Evolutionary conservation across 768 basidiomycete genomes (phyloP), one percentile per base, ranked within the genome.

Genomic region (Pleurotus ostreatus): DNA sequence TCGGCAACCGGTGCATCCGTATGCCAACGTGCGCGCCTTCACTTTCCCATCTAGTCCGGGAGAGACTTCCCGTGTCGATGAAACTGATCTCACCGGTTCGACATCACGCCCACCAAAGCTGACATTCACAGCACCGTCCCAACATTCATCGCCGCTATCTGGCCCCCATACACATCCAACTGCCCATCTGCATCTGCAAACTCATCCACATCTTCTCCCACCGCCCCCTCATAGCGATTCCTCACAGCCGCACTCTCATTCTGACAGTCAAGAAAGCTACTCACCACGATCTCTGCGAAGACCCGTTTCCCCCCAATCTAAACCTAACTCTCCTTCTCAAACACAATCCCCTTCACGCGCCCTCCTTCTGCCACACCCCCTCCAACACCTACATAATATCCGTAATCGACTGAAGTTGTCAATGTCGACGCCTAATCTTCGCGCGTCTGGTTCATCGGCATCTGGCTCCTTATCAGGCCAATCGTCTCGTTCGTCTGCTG

Each of bases 381-480:
- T 47, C 9, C 51, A 49, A 45, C 40, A 43, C 18, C 48, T 48
- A 20, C 47, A 49, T 34, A 26, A 53, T 22, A 16, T 46, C 25
- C 49, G 56, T 38, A 34, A 23, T 12, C 43, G 40, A 18, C 20
- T 88, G 46, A 82, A 83, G 63, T 75, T 71, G 15, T 85, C 85
- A 16, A 71, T 78, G 6, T 91, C 88, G 1, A 83, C 86, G 3
- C 89, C 89, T 6, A 80, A 91, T 63, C 70, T 92, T 38, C 76
- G 77, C 11, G 57, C 64, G 2, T 26, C 61, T 11, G 58, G 63
- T 3, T 26, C 61, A 5, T 39, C 59, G 39, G 16, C 62, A 22
- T 23, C 59, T 59, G 13, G 30, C 49, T 7, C 59, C 58, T 39
- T 68, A 65, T 57, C 60, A 63, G 43, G 20, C 7, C 16, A 22